Percentiles rank a stretch among this genome's conserved stretches.
phyloP scores from a whole-genome alignment of 768 basidiomycete species.

The Panellus pusillus region DNA sequence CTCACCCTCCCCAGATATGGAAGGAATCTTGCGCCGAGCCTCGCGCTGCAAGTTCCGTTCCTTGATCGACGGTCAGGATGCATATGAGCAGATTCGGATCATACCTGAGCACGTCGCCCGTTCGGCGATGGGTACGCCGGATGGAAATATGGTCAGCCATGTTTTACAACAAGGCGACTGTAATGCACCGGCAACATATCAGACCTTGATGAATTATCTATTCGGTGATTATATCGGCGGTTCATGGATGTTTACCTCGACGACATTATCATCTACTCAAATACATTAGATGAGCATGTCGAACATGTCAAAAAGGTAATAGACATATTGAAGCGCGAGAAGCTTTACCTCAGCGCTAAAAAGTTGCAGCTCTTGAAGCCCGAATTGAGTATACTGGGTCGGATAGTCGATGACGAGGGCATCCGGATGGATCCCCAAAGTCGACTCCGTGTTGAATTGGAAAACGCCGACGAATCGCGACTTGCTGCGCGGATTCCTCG shows the following conservation, averaged over 20 bases:
- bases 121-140: constrained; percentile 29
- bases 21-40: constrained; percentile 1
- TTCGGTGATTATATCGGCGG: constrained; percentile 31
- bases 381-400: constrained; percentile 32
- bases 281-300: constrained; percentile 35
- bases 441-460: constrained; percentile 35
- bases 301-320: constrained; percentile 31
- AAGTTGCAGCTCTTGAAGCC: constrained; percentile 34
- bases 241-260: constrained; percentile 32
- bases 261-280: constrained; percentile 42
- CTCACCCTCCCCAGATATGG: constrained; percentile 1
- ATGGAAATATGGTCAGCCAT: constrained; percentile 34
- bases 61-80: constrained; percentile 32
- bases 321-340: constrained; percentile 29
- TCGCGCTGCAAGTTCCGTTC: not conserved
- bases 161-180: constrained; percentile 31
- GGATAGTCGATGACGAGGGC: constrained; percentile 34
- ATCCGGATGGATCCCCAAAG: constrained; percentile 47
- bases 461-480: constrained; percentile 33
- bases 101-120: constrained; percentile 25
- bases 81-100: constrained; percentile 42
- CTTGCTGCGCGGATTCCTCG: constrained; percentile 35
- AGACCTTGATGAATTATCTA: constrained; percentile 41
- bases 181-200: constrained; percentile 37
- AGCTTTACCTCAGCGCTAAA: constrained; percentile 33